Evolutionary conservation across 2,329 filamentous ascomycete species (phyloP).

Genomic region (Xenoacremonium recifei): DNA sequence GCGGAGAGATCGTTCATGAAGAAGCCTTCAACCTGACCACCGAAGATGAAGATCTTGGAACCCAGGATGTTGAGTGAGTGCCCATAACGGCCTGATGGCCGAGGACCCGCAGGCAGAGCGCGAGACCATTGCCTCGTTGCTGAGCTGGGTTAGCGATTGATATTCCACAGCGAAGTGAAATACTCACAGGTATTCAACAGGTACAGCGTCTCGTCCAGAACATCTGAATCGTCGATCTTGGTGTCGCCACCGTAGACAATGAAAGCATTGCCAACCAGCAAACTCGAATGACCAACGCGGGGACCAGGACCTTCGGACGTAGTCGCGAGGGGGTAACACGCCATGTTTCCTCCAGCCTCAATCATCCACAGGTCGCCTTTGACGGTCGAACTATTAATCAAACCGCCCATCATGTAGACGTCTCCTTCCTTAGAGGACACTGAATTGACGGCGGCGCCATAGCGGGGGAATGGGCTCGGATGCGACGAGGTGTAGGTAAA

Average conservation of each 20-base stretch:
- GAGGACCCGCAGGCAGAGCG: slow-evolving; percentile 80
- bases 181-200: slow-evolving; percentile 92
- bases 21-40: slow-evolving; percentile 92
- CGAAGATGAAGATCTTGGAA: slow-evolving; percentile 96
- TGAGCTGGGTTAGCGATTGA: slow-evolving; percentile 36
- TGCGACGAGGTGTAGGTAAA: slow-evolving; percentile 82
- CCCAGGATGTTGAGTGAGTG: slow-evolving; percentile 95
- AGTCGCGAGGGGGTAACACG: slow-evolving; percentile 88
- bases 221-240: slow-evolving; percentile 89
- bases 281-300: slow-evolving; percentile 87
- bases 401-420: slow-evolving; percentile 94
- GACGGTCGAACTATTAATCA: slow-evolving; percentile 92
- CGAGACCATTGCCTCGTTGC: slow-evolving; percentile 98
- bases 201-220: slow-evolving; percentile 92
- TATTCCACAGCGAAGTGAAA: neutral
- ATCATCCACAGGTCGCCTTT: slow-evolving; percentile 99
- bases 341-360: slow-evolving; percentile 82
- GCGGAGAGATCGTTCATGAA: slow-evolving; percentile 98
- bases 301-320: slow-evolving; percentile 93
- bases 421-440: slow-evolving; percentile 93
- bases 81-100: slow-evolving; percentile 89
- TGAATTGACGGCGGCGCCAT: slow-evolving; percentile 94
- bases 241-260: slow-evolving; percentile 99
- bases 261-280: slow-evolving; percentile 96
- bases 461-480: slow-evolving; percentile 88